Conservation (phyloP, 2,329 filamentous ascomycete species). For the Thermoascus crustaceus region DNA sequence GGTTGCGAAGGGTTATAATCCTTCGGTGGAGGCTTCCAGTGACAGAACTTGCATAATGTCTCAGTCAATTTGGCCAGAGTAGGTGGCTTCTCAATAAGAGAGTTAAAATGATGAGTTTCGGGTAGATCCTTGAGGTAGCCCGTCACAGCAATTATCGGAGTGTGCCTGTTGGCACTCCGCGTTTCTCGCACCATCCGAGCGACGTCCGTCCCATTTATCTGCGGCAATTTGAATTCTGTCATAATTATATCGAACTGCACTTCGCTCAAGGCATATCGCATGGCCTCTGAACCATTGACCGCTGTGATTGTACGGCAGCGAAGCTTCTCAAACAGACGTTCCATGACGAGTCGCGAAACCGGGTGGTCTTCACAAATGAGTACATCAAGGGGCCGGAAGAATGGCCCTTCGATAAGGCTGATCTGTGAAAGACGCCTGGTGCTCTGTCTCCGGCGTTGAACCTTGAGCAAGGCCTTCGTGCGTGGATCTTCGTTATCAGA, state of each 20-base stretch:
- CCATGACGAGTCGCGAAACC: constrained; percentile 97
- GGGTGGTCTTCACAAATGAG: constrained; percentile 97
- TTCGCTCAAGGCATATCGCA: constrained; percentile 89
- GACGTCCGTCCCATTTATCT: constrained; percentile 90
- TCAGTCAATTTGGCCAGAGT: constrained; percentile 86
- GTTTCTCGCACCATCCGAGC: constrained; percentile 97
- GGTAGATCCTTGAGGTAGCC: constrained; percentile 97
- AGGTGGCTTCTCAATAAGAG: constrained; percentile 91
- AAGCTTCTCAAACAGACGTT: constrained; percentile 89
- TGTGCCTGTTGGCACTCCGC: constrained; percentile 88
- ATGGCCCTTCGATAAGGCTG: constrained; percentile 71
- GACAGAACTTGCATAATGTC: constrained; percentile 76
- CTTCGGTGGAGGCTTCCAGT: constrained; percentile 77
- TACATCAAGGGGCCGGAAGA: constrained; percentile 85
- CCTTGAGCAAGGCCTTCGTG: constrained; percentile 79
- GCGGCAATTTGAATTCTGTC: constrained; percentile 91
- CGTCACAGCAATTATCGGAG: constrained; percentile 91
- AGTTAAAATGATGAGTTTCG: constrained; percentile 91
- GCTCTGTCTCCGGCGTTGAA: constrained; percentile 89
- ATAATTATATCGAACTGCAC: constrained; percentile 99
- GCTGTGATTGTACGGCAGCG: constrained; percentile 91
- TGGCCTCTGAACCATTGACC: constrained; percentile 80
- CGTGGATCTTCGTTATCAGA: constrained; percentile 96
- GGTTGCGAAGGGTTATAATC: constrained; percentile 45
- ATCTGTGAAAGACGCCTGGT: constrained; percentile 91